These are phyloP conservation scores for Isoetes taiwanensis DNA, from an alignment of 75 land plant species.

Conservation along the genomic window DNA sequence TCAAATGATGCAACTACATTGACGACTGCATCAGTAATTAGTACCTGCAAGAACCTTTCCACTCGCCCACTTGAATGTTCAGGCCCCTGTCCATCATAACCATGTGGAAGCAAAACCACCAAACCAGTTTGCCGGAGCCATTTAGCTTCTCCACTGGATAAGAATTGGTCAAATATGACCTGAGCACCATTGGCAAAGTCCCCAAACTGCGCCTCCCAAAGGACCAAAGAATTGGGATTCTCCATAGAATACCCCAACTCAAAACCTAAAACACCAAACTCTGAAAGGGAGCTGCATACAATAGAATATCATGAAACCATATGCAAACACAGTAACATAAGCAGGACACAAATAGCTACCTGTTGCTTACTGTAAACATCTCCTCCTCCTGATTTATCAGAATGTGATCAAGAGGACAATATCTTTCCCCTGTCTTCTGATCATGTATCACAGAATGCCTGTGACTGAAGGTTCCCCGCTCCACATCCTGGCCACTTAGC, in stretches of 20 bases:
- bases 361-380: slow-evolving; percentile 96
- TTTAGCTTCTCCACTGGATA: slow-evolving; percentile 88
- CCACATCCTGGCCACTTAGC: slow-evolving; percentile 96
- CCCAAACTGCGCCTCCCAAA: slow-evolving; percentile 99
- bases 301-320: neutral
- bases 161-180: slow-evolving; percentile 91
- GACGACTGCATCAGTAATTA: no score
- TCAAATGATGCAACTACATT: no score
- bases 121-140: slow-evolving; percentile 93
- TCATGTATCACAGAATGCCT: slow-evolving; percentile 89
- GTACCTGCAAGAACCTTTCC: slow-evolving; percentile 89
- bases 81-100: slow-evolving; percentile 98
- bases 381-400: slow-evolving; percentile 64
- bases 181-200: slow-evolving; percentile 96
- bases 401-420: slow-evolving; percentile 81
- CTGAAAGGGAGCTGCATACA: slow-evolving; percentile 75
- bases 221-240: slow-evolving; percentile 80
- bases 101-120: slow-evolving; percentile 86
- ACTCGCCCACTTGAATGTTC: slow-evolving; percentile 93
- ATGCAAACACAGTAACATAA: no score
- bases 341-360: slow-evolving; percentile 23
- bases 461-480: slow-evolving; percentile 96
- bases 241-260: slow-evolving; percentile 99
- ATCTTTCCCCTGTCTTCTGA: slow-evolving; percentile 65
- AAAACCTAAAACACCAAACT: slow-evolving; percentile 94